Conservation (phyloP, 345 rosid species). For the Murraya koenigii region DNA sequence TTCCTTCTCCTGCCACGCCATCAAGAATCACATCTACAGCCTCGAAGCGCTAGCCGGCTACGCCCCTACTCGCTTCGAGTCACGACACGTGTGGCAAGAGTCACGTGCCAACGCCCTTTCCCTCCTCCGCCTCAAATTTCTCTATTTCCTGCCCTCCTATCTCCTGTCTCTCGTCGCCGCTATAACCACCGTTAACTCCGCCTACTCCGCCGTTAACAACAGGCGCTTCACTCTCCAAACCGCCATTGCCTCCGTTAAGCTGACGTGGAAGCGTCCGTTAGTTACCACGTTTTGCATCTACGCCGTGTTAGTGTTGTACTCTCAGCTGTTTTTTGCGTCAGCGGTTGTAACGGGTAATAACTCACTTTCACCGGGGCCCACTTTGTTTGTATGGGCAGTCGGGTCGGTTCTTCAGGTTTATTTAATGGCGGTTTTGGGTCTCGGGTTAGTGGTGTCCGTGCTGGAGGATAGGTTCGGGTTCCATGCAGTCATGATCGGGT, state of each 20-base stretch:
- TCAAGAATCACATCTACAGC: constrained; percentile 44
- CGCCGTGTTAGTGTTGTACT: constrained; percentile 40
- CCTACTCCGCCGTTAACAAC: constrained; percentile 23
- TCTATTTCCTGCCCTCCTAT: constrained; percentile 48
- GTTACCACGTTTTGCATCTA: constrained; percentile 57
- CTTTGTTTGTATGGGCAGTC: constrained; percentile 23
- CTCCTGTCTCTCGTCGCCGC: constrained; percentile 56
- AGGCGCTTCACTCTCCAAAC: constrained; percentile 31
- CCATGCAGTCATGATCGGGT: constrained; percentile 56
- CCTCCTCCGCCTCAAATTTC: constrained; percentile 53
- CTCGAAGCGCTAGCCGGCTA: constrained; percentile 55
- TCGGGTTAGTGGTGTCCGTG: constrained; percentile 61
- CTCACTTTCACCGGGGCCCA: constrained; percentile 11
- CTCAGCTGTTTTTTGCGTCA: constrained; percentile 26
- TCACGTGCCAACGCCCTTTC: constrained; percentile 58
- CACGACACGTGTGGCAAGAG: constrained; percentile 60
- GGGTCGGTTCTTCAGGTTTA: constrained; percentile 47
- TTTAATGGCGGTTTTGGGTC: constrained; percentile 55
- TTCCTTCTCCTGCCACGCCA: constrained; percentile 46
- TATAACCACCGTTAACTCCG: constrained; percentile 35
- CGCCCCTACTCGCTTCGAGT: constrained; percentile 59
- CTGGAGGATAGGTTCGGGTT: constrained; percentile 59
- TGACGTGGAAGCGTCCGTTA: constrained; percentile 41
- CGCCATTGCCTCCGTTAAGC: constrained; percentile 28
- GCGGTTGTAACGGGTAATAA: constrained; percentile 21